A percentile compares a stretch with the other conserved stretches of the same genome.
phyloP scores from a whole-genome alignment of 108 stramenopile species.

The Pseudonitzschia multistriata region DNA sequence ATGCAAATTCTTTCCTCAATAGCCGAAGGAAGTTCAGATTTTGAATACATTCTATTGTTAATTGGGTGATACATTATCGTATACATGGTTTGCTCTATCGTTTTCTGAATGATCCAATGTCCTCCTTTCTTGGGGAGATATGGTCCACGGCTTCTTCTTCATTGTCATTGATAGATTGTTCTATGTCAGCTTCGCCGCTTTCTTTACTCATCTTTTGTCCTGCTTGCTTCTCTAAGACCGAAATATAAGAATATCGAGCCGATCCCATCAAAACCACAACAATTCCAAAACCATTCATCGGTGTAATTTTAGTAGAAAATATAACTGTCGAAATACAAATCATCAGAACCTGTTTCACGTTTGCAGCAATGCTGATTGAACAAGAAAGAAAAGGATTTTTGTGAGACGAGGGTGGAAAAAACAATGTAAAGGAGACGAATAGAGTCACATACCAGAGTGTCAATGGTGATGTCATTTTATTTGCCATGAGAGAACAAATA shows the following conservation, averaged over 20 bases:
- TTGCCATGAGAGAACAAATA: conserved; percentile 78
- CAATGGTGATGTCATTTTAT: conserved; percentile 82
- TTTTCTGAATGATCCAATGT: background rate
- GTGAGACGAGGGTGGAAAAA: background rate
- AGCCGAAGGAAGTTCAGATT: too few relatives aligned
- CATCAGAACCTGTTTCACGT: conserved; percentile 88
- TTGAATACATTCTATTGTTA: background rate
- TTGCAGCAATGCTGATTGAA: conserved; percentile 60
- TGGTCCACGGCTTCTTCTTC: conserved; percentile 11
- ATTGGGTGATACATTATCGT: background rate
- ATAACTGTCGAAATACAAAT: conserved; percentile 56
- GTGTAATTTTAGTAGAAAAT: conserved; percentile 48
- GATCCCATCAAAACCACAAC: conserved; percentile 68
- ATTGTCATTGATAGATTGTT: background rate
- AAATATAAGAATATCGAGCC: conserved; percentile 75
- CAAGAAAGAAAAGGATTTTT: background rate
- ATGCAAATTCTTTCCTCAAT: too few relatives aligned
- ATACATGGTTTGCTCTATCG: conserved; percentile 1
- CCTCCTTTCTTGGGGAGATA: background rate
- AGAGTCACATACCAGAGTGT: conserved; percentile 53
- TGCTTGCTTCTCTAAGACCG: conserved; percentile 53
- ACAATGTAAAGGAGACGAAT: background rate
- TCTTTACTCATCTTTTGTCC: background rate
- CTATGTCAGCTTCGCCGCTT: background rate
- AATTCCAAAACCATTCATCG: conserved; percentile 65